phyloP scores from a whole-genome alignment of 2,329 filamentous ascomycete species.

The Chrysoporthe austroafricana region DNA sequence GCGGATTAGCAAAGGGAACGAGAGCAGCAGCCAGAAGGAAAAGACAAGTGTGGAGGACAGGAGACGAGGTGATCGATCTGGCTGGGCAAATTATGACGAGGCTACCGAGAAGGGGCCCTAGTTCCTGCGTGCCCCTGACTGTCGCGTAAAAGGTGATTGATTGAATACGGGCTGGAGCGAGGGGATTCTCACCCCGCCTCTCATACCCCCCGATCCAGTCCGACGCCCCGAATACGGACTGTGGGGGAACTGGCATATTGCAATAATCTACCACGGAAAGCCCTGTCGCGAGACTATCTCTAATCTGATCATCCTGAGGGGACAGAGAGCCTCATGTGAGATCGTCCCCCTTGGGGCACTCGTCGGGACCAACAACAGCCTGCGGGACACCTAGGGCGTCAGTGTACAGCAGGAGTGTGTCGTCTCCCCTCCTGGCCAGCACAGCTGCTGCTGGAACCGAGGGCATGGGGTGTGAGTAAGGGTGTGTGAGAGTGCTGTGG shows the following conservation, averaged over 20 bases:
- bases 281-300: neutral
- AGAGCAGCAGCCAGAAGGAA: neutral
- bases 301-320: neutral
- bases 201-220: neutral
- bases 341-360: neutral
- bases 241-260: conserved; percentile 3
- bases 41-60: neutral
- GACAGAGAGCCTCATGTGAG: neutral
- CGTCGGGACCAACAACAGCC: too few species aligned
- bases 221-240: conserved; percentile 6
- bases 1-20: neutral
- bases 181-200: conserved; percentile 9
- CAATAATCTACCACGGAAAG: conserved; percentile 1
- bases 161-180: conserved; percentile 15
- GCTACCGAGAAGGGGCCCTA: conserved; percentile 12
- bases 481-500: neutral
- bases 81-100: conserved; percentile 16
- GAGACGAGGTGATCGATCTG: conserved; percentile 1
- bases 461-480: neutral
- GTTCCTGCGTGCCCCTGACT: conserved; percentile 13
- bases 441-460: neutral
- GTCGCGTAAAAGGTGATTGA: conserved; percentile 13
- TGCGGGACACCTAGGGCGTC: neutral
- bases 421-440: neutral
- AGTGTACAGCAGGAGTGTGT: neutral